phyloP scores from a whole-genome alignment of 371 early-diverging fungal species.

The Circinella minor region DNA sequence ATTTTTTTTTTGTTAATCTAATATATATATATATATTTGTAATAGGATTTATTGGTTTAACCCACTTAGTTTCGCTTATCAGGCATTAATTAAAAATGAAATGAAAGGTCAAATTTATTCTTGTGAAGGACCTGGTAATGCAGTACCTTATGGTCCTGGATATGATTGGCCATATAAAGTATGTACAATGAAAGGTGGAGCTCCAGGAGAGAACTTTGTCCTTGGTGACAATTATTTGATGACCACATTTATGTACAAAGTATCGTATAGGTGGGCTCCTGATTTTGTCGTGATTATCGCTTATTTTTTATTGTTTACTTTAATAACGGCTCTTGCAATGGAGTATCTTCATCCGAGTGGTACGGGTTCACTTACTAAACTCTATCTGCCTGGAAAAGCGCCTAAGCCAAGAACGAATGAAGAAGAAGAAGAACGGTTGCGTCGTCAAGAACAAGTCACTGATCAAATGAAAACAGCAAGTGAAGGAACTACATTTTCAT shows the following conservation, averaged over 20 bases:
- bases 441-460: conserved; percentile 16
- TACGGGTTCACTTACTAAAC: conserved; percentile 52
- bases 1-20: neutral
- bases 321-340: conserved; percentile 48
- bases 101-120: conserved; percentile 61
- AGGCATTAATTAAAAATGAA: conserved; percentile 77
- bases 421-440: conserved; percentile 28
- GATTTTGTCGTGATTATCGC: conserved; percentile 44
- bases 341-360: conserved; percentile 52
- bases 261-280: conserved; percentile 37
- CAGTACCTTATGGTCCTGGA: conserved; percentile 63
- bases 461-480: conserved; percentile 27
- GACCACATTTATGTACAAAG: conserved; percentile 49
- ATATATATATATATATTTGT: neutral
- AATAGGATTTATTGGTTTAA: conserved; percentile 78
- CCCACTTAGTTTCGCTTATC: conserved; percentile 73
- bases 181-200: conserved; percentile 66
- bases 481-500: conserved; percentile 48
- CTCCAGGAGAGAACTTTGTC: conserved; percentile 55
- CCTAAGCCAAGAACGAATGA: conserved; percentile 29
- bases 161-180: conserved; percentile 65
- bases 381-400: conserved; percentile 47
- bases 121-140: conserved; percentile 47
- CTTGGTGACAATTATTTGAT: conserved; percentile 67
- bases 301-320: conserved; percentile 56